Base-by-base conservation (phyloP, 176 grass and related monocot genomes). In the Carex littledalei region DNA sequence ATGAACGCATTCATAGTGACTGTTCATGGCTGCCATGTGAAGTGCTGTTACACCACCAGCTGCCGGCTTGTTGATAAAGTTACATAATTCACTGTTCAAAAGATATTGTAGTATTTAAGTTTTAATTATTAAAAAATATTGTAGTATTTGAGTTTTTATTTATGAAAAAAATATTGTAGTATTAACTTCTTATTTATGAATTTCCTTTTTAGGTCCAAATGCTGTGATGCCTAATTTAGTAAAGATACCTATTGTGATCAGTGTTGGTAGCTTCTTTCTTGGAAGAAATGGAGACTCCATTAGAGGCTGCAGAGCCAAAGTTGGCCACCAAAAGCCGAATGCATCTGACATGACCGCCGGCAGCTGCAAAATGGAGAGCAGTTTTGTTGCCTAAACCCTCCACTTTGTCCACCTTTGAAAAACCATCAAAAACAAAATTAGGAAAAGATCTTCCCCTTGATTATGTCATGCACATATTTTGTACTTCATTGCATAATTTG, bases 351-450 rank as follows among this genome's bases (percentile, higher is more conserved):
- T 94, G 93, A 1, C 93, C 96, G 3, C 91, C 88, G 1, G 83
- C 88, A 35, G 93, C 96, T 67, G 96, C 93, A 16, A 85, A 80
- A 80, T 99, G 93, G 18, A 99, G 93, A 72, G 96, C 96, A 43
- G 93, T 99, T 47, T 87, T 83, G 61, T 74, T 72, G 83, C 66
- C 93, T 3, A 95, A 47, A 49, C 50, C 66, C 24, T 95, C 93
- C 60, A 78, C 81, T 84, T 84, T 95, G 15, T 22, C 90, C 32
- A 94, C 93, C 96, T 98, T 80, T 67, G 66, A 71, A 57, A 70
- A 26, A 60, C 0, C 31, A 37, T 18, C 18, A 58, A 39, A 14
- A 84, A 2, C 58, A 80, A 29, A 81, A 73, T 43, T 15, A 45
- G 26, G 11, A 68, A 50, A 11, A 65, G 22, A 47, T 37, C 3